A percentile compares a stretch with the other conserved stretches of the same genome.
These are phyloP conservation scores for sorghum (Sorghum bicolor) DNA, from an alignment of 176 grass and related monocot genomes.

Conservation along the genomic window DNA sequence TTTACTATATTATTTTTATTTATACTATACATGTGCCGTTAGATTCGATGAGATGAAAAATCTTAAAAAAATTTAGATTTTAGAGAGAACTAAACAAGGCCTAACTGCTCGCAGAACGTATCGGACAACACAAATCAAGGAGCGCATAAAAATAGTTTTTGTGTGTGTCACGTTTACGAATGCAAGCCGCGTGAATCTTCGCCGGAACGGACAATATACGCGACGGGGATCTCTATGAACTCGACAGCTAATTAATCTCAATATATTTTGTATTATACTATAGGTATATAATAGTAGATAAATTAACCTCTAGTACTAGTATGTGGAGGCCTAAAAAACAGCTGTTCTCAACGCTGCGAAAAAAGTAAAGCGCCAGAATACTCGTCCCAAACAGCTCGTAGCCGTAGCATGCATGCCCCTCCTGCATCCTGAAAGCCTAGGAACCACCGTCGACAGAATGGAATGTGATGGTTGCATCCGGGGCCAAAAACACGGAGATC, in stretches of 20 bases:
- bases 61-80: too few species aligned
- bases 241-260: background rate
- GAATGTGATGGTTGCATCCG: background rate
- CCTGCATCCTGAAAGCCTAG: background rate
- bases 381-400: background rate
- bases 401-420: background rate
- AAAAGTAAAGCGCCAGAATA: background rate
- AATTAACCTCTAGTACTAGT: too few species aligned
- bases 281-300: too few species aligned
- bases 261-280: too few species aligned
- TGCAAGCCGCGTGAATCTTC: background rate
- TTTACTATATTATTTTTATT: too few species aligned
- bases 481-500: background rate
- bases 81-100: too few species aligned
- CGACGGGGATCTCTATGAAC: slow-evolving; percentile 9
- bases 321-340: background rate
- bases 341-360: slow-evolving; percentile 6
- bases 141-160: too few species aligned
- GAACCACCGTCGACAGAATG: slow-evolving; percentile 6
- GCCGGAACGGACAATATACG: background rate
- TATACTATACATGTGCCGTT: too few species aligned
- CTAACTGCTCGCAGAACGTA: background rate
- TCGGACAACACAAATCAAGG: background rate
- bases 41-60: too few species aligned
- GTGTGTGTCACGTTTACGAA: too few species aligned